Conservation (phyloP, 352 stramenopile genomes). For the Aphanomyces stellatus region DNA sequence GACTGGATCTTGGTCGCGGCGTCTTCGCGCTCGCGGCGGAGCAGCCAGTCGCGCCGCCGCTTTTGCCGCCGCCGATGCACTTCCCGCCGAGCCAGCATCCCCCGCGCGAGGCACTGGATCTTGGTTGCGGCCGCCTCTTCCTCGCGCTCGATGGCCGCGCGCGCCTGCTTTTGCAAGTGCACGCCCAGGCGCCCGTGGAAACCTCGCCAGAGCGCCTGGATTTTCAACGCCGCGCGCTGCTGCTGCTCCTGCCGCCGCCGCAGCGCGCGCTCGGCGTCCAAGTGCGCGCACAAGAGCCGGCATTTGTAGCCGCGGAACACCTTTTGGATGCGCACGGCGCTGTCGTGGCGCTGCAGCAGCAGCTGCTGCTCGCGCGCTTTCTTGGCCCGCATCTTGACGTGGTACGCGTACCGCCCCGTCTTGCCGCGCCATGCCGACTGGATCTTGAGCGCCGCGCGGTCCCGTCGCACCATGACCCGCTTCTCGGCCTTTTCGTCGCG, state of each 20-base stretch:
- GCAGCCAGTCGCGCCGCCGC: conserved; percentile 20
- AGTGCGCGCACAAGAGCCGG: conserved; percentile 28
- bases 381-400: conserved; percentile 24
- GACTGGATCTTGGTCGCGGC: conserved; percentile 57
- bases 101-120: conserved; percentile 50
- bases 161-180: conserved; percentile 46
- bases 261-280: conserved; percentile 25
- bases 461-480: conserved; percentile 24
- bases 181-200: conserved; percentile 53
- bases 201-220: conserved; percentile 68
- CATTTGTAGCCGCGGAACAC: conserved; percentile 52
- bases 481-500: conserved; percentile 30
- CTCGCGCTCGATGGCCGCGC: conserved; percentile 40
- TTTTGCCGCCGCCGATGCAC: background rate
- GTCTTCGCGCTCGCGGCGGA: conserved; percentile 29
- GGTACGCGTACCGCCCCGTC: conserved; percentile 27
- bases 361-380: conserved; percentile 32
- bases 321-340: conserved; percentile 49
- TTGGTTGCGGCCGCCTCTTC: conserved; percentile 40
- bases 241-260: conserved; percentile 51
- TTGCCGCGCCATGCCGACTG: conserved; percentile 41
- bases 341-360: conserved; percentile 32
- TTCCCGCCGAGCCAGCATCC: conserved; percentile 34
- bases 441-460: conserved; percentile 34
- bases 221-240: conserved; percentile 56